Conservation (phyloP, 495 filamentous ascomycete species). For the Penicillium cataractarum region DNA sequence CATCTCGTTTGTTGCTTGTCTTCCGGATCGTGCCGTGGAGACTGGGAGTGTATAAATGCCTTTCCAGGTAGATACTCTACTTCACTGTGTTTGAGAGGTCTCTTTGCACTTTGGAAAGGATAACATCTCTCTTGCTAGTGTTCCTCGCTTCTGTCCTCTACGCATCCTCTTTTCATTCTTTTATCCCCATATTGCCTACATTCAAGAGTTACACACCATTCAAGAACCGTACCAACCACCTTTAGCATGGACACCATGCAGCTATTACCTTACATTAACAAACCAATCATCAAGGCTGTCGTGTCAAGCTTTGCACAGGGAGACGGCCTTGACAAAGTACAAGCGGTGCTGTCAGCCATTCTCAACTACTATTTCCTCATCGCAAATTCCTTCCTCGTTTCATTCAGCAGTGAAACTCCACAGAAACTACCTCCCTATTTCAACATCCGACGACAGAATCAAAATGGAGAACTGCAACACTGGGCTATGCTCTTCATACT, state of each 20-base stretch:
- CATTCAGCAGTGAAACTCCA: not conserved
- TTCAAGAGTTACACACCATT: not conserved
- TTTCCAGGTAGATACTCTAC: too few species aligned
- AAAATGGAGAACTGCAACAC: not conserved
- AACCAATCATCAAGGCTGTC: not conserved
- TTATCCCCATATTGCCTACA: not conserved
- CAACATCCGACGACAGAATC: not conserved
- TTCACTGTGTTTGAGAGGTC: too few species aligned
- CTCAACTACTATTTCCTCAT: not conserved
- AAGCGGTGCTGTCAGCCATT: not conserved
- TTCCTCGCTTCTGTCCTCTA: not conserved
- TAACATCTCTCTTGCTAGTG: not conserved
- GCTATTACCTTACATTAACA: not conserved
- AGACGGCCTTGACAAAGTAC: not conserved
- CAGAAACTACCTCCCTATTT: not conserved
- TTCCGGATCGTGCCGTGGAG: not conserved
- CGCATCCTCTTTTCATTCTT: not conserved
- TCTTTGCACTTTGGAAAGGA: too few species aligned
- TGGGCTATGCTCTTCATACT: not conserved
- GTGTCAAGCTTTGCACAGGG: not conserved
- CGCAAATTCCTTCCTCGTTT: not conserved
- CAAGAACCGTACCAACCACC: not conserved
- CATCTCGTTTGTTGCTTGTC: not conserved
- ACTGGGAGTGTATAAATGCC: too few species aligned
- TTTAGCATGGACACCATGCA: not conserved